Evolutionary conservation across 768 basidiomycete genomes (phyloP), one percentile per base, ranked within the genome.

Genomic region (Lanmaoa pseudosensibilis): DNA sequence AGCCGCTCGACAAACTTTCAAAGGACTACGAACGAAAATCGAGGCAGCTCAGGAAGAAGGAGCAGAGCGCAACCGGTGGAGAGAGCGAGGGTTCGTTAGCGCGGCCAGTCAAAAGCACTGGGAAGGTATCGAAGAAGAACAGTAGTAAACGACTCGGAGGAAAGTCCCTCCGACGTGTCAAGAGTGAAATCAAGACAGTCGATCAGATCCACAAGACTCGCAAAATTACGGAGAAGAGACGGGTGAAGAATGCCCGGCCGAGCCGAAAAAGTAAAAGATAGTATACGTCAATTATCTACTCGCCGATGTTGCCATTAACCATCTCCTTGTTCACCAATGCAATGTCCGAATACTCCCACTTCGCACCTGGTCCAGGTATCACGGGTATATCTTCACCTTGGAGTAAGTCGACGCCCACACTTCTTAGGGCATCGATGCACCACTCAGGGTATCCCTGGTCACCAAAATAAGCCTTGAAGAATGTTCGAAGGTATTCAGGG

Each of bases 161-260:
- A 34, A 92, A 88, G 73, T 68, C 84, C 2, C 61, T 84, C 54
- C 80, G 80, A 10, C 82, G 78, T 54, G 84, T 90, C 60, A 94
- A 86, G 71, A 87, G 74, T 44, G 94, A 95, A 73, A 84, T 97
- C 72, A 94, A 90, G 76, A 87, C 84, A 0, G 85, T 83, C 27
- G 91, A 94, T 47, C 90, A 95, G 69, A 94, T 98, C 58, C 83
- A 91, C 59, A 94, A 88, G 68, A 76, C 80, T 33, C 81, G 94
- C 58, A 84, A 84, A 65, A 49, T 79, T 19, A 65, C 76, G 66
- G 90, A 92, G 63, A 84, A 81, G 60, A 83, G 80, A 64, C 83
- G 78, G 68, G 84, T 80, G 19, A 94, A 90, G 75, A 94, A 94
- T 66, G 90, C 90, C n/a, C 80, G 93, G 30, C 86, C 89, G 9